These are phyloP conservation scores for Lophiotrema nucula DNA, from an alignment of 495 filamentous ascomycete species.

Conservation along the genomic window DNA sequence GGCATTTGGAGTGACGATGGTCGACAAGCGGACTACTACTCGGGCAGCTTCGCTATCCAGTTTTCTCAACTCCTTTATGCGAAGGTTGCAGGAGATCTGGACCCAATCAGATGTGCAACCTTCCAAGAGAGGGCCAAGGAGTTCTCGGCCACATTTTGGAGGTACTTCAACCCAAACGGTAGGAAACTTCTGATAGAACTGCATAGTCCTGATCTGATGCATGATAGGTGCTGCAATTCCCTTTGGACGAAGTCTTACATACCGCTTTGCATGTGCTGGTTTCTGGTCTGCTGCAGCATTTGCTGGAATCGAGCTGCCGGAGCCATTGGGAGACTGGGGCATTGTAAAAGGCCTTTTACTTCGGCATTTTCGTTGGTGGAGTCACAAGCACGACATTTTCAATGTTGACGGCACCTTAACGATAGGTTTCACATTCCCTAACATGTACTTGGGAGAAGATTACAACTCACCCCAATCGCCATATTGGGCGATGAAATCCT, in stretches of 20 bases:
- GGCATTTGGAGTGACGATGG: slow-evolving; percentile 18
- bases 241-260: slow-evolving; percentile 21
- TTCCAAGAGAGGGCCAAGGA: not conserved
- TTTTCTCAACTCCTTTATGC: slow-evolving; percentile 19
- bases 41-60: slow-evolving; percentile 23
- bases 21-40: slow-evolving; percentile 25
- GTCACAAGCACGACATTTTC: slow-evolving; percentile 16
- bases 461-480: slow-evolving; percentile 25
- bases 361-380: slow-evolving; percentile 20
- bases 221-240: slow-evolving; percentile 10
- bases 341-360: slow-evolving; percentile 16
- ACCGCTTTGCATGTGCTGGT: slow-evolving; percentile 18
- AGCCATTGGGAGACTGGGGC: slow-evolving; percentile 10
- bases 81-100: slow-evolving; percentile 14
- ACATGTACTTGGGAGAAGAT: slow-evolving; percentile 26
- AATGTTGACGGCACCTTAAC: slow-evolving; percentile 22
- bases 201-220: not conserved
- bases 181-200: not conserved
- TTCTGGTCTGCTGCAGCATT: slow-evolving; percentile 20
- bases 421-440: slow-evolving; percentile 18
- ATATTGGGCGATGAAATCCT: slow-evolving; percentile 24
- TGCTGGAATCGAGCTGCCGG: not conserved
- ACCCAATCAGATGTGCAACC: slow-evolving; percentile 8
- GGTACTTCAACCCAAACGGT: slow-evolving; percentile 18
- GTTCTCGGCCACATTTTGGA: slow-evolving; percentile 10